Percentiles rank a stretch among this genome's conserved stretches.
phyloP scores from a whole-genome alignment of 768 basidiomycete species.

The Tylopilus subfusipes region DNA sequence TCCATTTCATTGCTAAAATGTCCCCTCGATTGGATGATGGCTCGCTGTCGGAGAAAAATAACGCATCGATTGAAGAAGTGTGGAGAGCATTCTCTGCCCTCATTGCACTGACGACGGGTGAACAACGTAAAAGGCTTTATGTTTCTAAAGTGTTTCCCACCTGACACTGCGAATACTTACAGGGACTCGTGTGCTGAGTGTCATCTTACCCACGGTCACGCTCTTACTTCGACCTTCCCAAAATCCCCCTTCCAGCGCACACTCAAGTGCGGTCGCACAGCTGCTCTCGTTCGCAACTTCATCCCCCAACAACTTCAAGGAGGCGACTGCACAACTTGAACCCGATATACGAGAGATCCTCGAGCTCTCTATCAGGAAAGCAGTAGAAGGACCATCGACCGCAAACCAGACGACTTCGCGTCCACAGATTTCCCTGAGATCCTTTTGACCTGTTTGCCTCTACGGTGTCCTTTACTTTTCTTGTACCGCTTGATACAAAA shows the following conservation, averaged over 20 bases:
- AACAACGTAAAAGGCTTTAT: constrained; percentile 56
- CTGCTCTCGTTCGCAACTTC: constrained; percentile 69
- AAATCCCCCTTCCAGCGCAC: constrained; percentile 42
- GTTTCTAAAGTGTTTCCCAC: neutral
- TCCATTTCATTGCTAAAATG: constrained; percentile 74
- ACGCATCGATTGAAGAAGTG: constrained; percentile 69
- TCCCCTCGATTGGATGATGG: constrained; percentile 60
- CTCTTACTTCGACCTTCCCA: constrained; percentile 60
- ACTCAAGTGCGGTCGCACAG: constrained; percentile 59
- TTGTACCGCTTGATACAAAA: constrained; percentile 1
- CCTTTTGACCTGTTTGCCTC: constrained; percentile 43
- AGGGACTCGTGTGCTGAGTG: constrained; percentile 67
- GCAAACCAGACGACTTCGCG: constrained; percentile 42
- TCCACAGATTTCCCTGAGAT: constrained; percentile 75
- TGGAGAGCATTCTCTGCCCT: constrained; percentile 76
- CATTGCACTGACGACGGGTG: constrained; percentile 52
- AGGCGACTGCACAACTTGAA: constrained; percentile 70
- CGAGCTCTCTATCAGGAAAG: constrained; percentile 76
- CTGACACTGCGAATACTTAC: constrained; percentile 13
- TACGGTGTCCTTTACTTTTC: neutral
- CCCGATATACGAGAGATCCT: constrained; percentile 53
- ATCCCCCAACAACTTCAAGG: constrained; percentile 77
- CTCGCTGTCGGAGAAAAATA: constrained; percentile 50
- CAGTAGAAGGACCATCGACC: constrained; percentile 50
- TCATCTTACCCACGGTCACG: constrained; percentile 72